A percentile compares a stretch with the other conserved stretches of the same genome.
Evolutionary conservation across 371 early-diverging fungal genomes (phyloP).

Genomic region (Syncephalastrum contaminatum): DNA sequence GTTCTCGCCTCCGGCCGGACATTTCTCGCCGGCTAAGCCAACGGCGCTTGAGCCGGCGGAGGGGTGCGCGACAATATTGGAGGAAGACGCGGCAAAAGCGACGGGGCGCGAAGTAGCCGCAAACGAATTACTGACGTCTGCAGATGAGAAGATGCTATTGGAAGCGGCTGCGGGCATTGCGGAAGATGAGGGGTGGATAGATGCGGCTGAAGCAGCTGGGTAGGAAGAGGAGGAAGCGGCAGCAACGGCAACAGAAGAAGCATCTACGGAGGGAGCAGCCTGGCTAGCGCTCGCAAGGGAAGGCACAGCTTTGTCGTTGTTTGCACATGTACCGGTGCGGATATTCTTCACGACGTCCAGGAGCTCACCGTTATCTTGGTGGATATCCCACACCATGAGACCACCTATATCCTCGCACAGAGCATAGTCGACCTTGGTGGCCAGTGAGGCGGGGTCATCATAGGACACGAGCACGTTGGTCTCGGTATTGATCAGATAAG

Average conservation of each 20-base stretch:
- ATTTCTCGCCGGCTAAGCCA: constrained; percentile 8
- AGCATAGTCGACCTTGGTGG: constrained; percentile 59
- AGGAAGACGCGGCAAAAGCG: constrained; percentile 10
- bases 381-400: constrained; percentile 64
- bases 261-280: background rate
- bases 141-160: background rate
- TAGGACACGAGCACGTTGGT: constrained; percentile 60
- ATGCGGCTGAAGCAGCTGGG: background rate
- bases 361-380: constrained; percentile 59
- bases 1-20: constrained; percentile 17
- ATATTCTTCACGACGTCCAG: constrained; percentile 39
- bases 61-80: background rate
- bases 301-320: constrained; percentile 12
- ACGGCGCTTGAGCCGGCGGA: background rate
- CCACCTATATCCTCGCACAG: constrained; percentile 53
- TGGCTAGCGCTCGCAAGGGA: background rate
- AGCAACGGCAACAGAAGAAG: background rate
- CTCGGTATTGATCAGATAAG: constrained; percentile 68
- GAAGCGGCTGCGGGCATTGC: background rate
- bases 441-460: constrained; percentile 61
- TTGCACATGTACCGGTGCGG: constrained; percentile 23
- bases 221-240: background rate
- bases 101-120: background rate
- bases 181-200: constrained; percentile 1
- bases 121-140: background rate